A percentile compares a stretch with the other conserved stretches of the same genome.
Conservation (phyloP, 208 protist genomes). For the Novymonas esmeraldas region DNA sequence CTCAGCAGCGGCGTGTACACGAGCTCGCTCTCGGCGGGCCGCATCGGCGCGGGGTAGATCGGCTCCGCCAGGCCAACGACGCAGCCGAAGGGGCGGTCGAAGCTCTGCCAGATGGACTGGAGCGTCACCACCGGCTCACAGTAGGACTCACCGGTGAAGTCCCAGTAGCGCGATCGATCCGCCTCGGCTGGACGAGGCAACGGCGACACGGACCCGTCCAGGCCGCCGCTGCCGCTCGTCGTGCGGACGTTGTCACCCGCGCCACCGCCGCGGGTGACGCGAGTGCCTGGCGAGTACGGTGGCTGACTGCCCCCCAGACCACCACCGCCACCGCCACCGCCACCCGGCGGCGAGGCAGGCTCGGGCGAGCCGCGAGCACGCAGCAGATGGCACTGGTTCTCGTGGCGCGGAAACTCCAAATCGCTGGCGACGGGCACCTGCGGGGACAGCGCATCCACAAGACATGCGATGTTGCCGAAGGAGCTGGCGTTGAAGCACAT, state of each 20-base stretch:
- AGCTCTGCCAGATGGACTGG: constrained; percentile 70
- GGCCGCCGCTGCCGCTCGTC: background rate
- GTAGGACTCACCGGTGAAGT: constrained; percentile 55
- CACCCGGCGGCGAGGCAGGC: background rate
- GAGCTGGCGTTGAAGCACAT: constrained; percentile 44
- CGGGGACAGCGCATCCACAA: constrained; percentile 70
- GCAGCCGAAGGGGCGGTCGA: constrained; percentile 81
- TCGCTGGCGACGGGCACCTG: constrained; percentile 49
- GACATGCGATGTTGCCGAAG: constrained; percentile 80
- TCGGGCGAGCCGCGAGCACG: background rate
- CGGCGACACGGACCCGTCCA: background rate
- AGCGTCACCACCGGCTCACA: constrained; percentile 71
- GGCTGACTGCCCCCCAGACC: constrained; percentile 13
- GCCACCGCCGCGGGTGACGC: background rate
- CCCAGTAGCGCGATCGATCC: constrained; percentile 32
- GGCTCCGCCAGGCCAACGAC: constrained; percentile 58
- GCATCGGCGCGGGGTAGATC: constrained; percentile 63
- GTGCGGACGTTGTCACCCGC: constrained; percentile 6
- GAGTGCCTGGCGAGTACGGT: constrained; percentile 14
- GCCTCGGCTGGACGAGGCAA: constrained; percentile 7
- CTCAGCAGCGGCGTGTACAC: constrained; percentile 85
- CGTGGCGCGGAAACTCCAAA: constrained; percentile 47
- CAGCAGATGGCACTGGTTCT: constrained; percentile 32
- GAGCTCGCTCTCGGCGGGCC: constrained; percentile 60
- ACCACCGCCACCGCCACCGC: background rate